Base-by-base conservation (phyloP, 2,329 filamentous ascomycete species). In the Ophiocordyceps unilateralis region DNA sequence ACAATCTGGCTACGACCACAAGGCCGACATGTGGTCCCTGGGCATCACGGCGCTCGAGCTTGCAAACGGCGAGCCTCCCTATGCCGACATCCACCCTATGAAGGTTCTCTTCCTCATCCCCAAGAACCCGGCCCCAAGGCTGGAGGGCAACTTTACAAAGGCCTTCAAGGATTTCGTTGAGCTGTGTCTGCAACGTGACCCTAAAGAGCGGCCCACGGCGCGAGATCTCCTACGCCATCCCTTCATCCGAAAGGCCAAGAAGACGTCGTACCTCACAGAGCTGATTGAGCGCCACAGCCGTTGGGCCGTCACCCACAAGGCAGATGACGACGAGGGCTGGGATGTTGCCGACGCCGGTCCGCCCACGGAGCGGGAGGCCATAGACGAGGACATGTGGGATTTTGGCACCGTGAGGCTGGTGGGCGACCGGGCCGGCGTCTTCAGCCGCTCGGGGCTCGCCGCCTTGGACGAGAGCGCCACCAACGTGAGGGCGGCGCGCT, bases 111-210 rank as follows among this genome's bases (percentile, higher is more conserved):
- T 93, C 55, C 72, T 88, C 46, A 94, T 94, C 47, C 87, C 87
- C 8, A 93, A 93, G 63, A 86, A 87, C 52, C 69, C 83, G 2
- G 78, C 91, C 2, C 89, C 91, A 5, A 74, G 80, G 36, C 67
- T 98, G 1, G 86, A 94, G 57, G 88, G 87, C 20, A 73, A 79
- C 47, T 95, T 87, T 63, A 89, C 83, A 61, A 81, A 74, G 53
- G 85, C 93, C 32, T 94, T 96, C 67, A 93, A 87, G 55, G 89
- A 98, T 55, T 98, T 98, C 54, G 72, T 98, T 19, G 73, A 84
- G 0, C 78, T 86, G 51, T 98, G 91, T 57, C 69, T 98, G 46
- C 82, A 89, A 53, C 96, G 96, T 58, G 87, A 96, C 53, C 81
- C 86, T 8, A 86, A 94, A 48, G 75, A 75, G 50, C 69, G 91